Conservation (phyloP, 345 rosid species). For the Gossypium longicalyx region DNA sequence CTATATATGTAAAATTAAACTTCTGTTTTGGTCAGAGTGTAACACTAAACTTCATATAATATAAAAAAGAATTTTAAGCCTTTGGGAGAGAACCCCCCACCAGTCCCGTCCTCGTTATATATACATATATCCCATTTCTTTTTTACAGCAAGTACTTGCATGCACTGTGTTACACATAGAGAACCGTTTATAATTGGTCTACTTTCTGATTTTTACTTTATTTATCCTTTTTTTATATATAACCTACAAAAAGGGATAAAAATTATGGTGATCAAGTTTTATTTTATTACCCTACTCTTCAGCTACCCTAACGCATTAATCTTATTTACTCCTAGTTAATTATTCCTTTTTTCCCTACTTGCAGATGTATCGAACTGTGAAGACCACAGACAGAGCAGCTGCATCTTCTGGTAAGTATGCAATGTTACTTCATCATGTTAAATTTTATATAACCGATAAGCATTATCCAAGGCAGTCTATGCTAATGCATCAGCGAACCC, state of each 20-base stretch:
- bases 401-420: constrained; percentile 51
- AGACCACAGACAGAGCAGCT: constrained; percentile 65
- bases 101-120: neutral
- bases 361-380: constrained; percentile 75
- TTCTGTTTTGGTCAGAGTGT: neutral
- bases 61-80: neutral
- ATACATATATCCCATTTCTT: constrained; percentile 6
- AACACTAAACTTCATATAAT: neutral
- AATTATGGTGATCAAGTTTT: neutral
- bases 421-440: neutral
- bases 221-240: neutral
- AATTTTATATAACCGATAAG: neutral
- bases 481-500: too few relatives aligned
- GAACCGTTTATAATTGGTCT: constrained; percentile 18
- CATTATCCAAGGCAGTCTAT: neutral
- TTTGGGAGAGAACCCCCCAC: neutral
- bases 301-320: constrained; percentile 1
- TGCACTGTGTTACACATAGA: constrained; percentile 28
- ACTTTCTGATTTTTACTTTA: constrained; percentile 22
- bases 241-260: neutral
- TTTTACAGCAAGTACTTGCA: constrained; percentile 37
- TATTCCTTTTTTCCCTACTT: neutral
- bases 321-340: neutral
- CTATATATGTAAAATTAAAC: neutral
- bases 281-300: neutral